Evolutionary conservation across 202 grass and related monocot genomes (phyloP).

Genomic region (Cymbopogon flexuosus): DNA sequence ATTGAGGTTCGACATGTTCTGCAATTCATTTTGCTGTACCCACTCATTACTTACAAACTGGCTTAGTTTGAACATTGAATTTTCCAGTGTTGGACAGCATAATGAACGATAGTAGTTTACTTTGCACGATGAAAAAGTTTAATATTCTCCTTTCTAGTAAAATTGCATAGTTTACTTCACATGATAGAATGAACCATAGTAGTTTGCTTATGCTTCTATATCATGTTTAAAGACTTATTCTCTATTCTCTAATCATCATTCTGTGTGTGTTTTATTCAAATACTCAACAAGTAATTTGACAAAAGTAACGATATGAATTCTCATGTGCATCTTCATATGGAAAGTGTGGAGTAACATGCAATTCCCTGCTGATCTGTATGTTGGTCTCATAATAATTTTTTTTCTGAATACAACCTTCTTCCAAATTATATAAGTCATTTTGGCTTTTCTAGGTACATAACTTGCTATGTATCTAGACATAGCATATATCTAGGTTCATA

Average conservation of each 20-base stretch:
- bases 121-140: neutral
- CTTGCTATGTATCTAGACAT: neutral
- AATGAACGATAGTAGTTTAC: neutral
- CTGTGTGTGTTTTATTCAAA: neutral
- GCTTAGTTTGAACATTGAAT: neutral
- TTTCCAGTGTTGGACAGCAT: neutral
- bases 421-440: neutral
- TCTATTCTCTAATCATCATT: neutral
- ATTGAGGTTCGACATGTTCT: conserved; percentile 62
- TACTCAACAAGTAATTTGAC: neutral
- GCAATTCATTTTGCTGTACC: neutral
- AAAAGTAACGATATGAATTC: neutral
- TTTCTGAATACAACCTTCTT: neutral
- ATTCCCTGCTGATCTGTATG: neutral
- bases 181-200: neutral
- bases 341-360: neutral
- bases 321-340: neutral
- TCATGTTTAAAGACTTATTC: neutral
- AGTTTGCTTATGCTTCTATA: neutral
- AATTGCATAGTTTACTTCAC: neutral
- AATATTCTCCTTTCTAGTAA: neutral
- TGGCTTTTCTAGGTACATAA: neutral
- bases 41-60: conserved; percentile 2
- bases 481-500: neutral
- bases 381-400: neutral